Percentiles rank a stretch among this genome's conserved stretches.
Conservation (phyloP, 345 rosid species). For the Aegle marmelos region DNA sequence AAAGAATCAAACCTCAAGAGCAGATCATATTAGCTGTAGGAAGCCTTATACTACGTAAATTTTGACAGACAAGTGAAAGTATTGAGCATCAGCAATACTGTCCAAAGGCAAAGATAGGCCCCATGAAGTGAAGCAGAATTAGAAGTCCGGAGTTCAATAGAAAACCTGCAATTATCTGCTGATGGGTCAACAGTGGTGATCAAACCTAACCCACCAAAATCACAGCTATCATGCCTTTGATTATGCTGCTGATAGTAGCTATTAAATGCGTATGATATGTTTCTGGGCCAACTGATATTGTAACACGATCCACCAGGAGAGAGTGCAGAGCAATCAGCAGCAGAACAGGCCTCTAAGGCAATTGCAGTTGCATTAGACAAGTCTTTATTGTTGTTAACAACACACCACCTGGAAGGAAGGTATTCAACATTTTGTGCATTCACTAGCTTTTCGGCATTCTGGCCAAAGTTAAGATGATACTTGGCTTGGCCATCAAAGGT, state of each 20-base stretch:
- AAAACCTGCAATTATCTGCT: constrained; percentile 51
- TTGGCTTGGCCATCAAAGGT: constrained; percentile 96
- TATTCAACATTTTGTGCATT: constrained; percentile 72
- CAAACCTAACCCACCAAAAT: constrained; percentile 84
- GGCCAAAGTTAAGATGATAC: constrained; percentile 56
- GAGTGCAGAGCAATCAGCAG: constrained; percentile 66
- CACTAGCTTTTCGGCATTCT: constrained; percentile 44
- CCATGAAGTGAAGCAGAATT: constrained; percentile 25
- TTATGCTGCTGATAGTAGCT: constrained; percentile 84
- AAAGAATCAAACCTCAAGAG: constrained; percentile 3
- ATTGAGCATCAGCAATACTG: constrained; percentile 14
- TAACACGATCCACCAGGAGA: constrained; percentile 79
- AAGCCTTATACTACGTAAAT: neutral
- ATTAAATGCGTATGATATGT: constrained; percentile 82
- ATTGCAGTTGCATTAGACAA: constrained; percentile 64
- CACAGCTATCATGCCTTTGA: constrained; percentile 69
- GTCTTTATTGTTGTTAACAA: constrained; percentile 65
- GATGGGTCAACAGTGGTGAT: constrained; percentile 89
- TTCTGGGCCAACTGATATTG: constrained; percentile 69
- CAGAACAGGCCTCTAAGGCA: constrained; percentile 62
- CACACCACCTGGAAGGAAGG: constrained; percentile 86
- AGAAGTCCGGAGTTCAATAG: constrained; percentile 54
- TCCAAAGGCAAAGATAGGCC: constrained; percentile 15
- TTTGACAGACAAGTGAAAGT: neutral
- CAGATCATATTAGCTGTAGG: neutral